These are phyloP conservation scores for Diversispora epigaea DNA, from an alignment of 192 early-diverging fungal species.

Conservation along the genomic window DNA sequence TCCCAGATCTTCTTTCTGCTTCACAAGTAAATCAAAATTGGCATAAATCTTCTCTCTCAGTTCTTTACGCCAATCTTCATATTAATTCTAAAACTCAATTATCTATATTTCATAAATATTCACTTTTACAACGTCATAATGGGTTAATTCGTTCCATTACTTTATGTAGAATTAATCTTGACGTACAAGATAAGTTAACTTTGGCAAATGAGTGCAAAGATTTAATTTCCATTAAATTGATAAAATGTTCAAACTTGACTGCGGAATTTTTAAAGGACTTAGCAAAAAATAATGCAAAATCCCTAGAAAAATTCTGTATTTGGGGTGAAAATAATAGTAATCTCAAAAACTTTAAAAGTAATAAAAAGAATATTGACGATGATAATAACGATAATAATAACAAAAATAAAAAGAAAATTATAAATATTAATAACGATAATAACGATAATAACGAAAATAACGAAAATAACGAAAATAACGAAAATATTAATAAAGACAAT, in stretches of 20 bases:
- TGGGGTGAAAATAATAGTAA: conserved; percentile 5
- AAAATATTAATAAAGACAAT: too few relatives aligned
- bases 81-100: not conserved
- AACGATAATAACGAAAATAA: too few relatives aligned
- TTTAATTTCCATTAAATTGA: not conserved
- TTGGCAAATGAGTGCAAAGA: not conserved
- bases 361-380: too few relatives aligned
- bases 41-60: not conserved
- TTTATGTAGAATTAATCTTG: not conserved
- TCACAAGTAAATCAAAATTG: not conserved
- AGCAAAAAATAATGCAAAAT: not conserved
- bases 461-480: too few relatives aligned
- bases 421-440: too few relatives aligned
- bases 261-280: not conserved
- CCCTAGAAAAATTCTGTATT: not conserved
- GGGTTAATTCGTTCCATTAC: not conserved
- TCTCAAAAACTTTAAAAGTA: not conserved
- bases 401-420: too few relatives aligned
- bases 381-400: not conserved
- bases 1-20: not conserved
- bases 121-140: not conserved
- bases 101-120: not conserved
- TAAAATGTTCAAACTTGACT: not conserved
- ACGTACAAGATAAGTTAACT: not conserved
- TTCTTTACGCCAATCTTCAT: not conserved